A percentile compares a stretch with the other conserved stretches of the same genome.
These are phyloP conservation scores for Saccharomycopsis oosterbeekiorum DNA, from an alignment of 805 yeast species.

Conservation along the genomic window DNA sequence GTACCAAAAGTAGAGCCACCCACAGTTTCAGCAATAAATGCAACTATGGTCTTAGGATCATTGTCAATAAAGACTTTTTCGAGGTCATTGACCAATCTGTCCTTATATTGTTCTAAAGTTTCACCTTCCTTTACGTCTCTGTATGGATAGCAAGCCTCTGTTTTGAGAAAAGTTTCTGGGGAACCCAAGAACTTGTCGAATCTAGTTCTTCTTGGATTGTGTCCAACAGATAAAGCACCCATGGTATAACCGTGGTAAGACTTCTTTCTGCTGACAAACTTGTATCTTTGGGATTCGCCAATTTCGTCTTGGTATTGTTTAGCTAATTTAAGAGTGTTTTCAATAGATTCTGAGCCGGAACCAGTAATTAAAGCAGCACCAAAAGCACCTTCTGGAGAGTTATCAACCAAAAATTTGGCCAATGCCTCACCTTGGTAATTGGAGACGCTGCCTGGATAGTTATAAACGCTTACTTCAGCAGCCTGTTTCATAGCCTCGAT, in stretches of 20 bases:
- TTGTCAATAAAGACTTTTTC: slow-evolving; percentile 33
- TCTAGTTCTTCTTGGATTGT: slow-evolving; percentile 29
- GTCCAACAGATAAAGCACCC: slow-evolving; percentile 36
- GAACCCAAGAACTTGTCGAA: slow-evolving; percentile 23
- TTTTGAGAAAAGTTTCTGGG: slow-evolving; percentile 10
- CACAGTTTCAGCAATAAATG: slow-evolving; percentile 37
- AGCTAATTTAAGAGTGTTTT: slow-evolving; percentile 51
- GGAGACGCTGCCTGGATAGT: slow-evolving; percentile 26
- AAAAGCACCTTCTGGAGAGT: slow-evolving; percentile 36
- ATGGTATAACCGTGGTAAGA: slow-evolving; percentile 42
- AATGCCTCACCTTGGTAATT: slow-evolving; percentile 33
- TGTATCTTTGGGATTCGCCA: slow-evolving; percentile 33
- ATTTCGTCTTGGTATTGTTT: slow-evolving; percentile 36
- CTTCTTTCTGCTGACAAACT: slow-evolving; percentile 35
- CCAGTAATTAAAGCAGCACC: slow-evolving; percentile 38
- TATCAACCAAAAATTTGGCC: slow-evolving; percentile 33
- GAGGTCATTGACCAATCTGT: slow-evolving; percentile 31
- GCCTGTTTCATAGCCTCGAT: slow-evolving; percentile 31
- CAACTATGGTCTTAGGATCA: slow-evolving; percentile 36
- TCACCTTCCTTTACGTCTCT: slow-evolving; percentile 25
- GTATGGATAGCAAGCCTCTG: slow-evolving; percentile 24
- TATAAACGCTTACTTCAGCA: slow-evolving; percentile 29
- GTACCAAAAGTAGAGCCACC: slow-evolving; percentile 40
- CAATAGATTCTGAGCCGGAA: slow-evolving; percentile 60
- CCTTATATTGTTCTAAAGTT: slow-evolving; percentile 32